Evolutionary conservation across 2,329 filamentous ascomycete genomes (phyloP).

Genomic region (Cercospora janseana): DNA sequence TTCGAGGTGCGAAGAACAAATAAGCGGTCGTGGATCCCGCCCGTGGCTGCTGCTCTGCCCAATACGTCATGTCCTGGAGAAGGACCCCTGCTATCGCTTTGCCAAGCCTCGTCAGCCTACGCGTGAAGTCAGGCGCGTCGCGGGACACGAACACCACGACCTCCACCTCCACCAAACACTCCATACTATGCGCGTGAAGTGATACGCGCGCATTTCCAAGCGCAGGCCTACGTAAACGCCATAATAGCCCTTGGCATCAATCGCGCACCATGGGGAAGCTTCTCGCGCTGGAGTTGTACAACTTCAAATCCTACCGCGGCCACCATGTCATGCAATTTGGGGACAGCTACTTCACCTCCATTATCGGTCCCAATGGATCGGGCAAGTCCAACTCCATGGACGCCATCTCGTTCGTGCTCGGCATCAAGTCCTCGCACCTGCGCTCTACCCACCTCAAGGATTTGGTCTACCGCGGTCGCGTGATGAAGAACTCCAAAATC

Average conservation of each 20-base stretch:
- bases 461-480: slow-evolving; percentile 90
- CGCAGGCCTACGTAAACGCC: not conserved
- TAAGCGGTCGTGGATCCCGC: not conserved
- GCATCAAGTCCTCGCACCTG: slow-evolving; percentile 97
- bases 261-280: slow-evolving; percentile 81
- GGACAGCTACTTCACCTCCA: slow-evolving; percentile 98
- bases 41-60: not conserved
- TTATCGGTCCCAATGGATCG: slow-evolving; percentile 98
- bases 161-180: not conserved
- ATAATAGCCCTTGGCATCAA: not conserved
- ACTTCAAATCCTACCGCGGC: slow-evolving; percentile 99
- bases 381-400: slow-evolving; percentile 99
- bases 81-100: too few relatives aligned
- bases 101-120: not conserved
- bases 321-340: slow-evolving; percentile 92
- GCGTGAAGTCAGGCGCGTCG: slow-evolving; percentile 13
- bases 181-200: not conserved
- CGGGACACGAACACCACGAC: not conserved
- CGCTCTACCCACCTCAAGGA: slow-evolving; percentile 92
- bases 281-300: slow-evolving; percentile 89
- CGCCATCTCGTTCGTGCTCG: slow-evolving; percentile 96
- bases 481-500: slow-evolving; percentile 87
- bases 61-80: not conserved
- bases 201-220: not conserved
- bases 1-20: slow-evolving; percentile 5